Percentiles rank a stretch among this genome's conserved stretches.
Conservation (phyloP, 2,329 filamentous ascomycete genomes). For the Fusarium sp. region DNA sequence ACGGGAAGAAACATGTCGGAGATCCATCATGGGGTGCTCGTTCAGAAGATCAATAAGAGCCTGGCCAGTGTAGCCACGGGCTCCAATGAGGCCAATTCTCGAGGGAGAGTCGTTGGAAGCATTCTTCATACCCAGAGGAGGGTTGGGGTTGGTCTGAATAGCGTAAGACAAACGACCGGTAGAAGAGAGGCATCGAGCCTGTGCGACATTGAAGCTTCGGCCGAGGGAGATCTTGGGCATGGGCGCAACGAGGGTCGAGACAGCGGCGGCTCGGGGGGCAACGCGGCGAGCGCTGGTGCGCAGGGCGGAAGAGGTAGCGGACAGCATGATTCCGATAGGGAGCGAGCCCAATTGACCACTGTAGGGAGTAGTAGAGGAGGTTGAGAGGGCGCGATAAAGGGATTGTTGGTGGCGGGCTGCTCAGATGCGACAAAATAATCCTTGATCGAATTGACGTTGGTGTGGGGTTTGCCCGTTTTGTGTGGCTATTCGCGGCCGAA, state of each 20-base stretch:
- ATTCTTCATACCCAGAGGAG: constrained; percentile 89
- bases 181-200: constrained; percentile 10
- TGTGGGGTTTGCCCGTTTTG: not conserved
- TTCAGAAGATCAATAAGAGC: constrained; percentile 90
- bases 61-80: constrained; percentile 93
- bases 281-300: constrained; percentile 28
- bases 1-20: constrained; percentile 91
- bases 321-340: constrained; percentile 25
- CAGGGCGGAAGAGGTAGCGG: constrained; percentile 21
- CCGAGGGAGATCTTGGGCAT: constrained; percentile 7
- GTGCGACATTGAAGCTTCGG: constrained; percentile 6
- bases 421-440: constrained; percentile 13
- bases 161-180: constrained; percentile 1
- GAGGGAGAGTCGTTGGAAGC: constrained; percentile 82
- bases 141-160: constrained; percentile 78
- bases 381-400: not conserved
- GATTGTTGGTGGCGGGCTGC: not conserved
- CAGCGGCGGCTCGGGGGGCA: not conserved
- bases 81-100: constrained; percentile 87
- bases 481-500: constrained; percentile 14
- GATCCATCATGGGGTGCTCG: constrained; percentile 87
- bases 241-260: constrained; percentile 35
- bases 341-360: constrained; percentile 25
- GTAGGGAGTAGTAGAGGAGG: not conserved
- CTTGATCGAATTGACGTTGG: constrained; percentile 13